phyloP scores from a whole-genome alignment of 2,329 filamentous ascomycete genomes.

The Zasmidium cellare region DNA sequence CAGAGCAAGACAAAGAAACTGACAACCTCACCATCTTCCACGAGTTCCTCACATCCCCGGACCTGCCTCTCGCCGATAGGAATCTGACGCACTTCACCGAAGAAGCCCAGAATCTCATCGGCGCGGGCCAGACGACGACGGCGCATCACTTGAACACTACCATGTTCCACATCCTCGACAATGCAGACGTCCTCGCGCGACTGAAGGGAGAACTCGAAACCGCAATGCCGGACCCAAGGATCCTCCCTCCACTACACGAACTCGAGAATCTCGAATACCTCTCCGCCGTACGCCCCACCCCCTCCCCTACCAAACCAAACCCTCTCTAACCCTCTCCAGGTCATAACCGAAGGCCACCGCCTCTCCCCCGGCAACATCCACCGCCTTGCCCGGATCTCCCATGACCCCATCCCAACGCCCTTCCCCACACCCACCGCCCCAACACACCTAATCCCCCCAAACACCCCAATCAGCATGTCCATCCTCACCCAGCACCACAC shows the following conservation, averaged over 20 bases:
- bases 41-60: neutral
- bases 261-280: constrained; percentile 20
- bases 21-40: neutral
- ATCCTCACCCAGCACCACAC: neutral
- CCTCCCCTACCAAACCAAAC: neutral
- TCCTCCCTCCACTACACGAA: constrained; percentile 7
- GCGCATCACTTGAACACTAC: constrained; percentile 44
- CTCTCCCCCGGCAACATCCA: constrained; percentile 22
- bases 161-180: constrained; percentile 42
- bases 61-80: neutral
- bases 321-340: neutral
- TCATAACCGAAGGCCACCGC: constrained; percentile 19
- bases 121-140: constrained; percentile 48
- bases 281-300: constrained; percentile 11
- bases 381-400: constrained; percentile 8
- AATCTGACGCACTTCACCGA: neutral
- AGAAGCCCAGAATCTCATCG: constrained; percentile 47
- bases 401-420: constrained; percentile 8
- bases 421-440: constrained; percentile 17
- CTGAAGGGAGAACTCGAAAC: constrained; percentile 41
- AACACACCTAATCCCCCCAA: constrained; percentile 19
- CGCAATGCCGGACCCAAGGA: constrained; percentile 13
- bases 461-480: constrained; percentile 15
- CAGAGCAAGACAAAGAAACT: neutral
- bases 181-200: constrained; percentile 34